Percentiles rank a stretch among this genome's conserved stretches.
These are phyloP conservation scores for Pachyrhizus erosus DNA, from an alignment of 306 rosid genomes.

Conservation along the genomic window DNA sequence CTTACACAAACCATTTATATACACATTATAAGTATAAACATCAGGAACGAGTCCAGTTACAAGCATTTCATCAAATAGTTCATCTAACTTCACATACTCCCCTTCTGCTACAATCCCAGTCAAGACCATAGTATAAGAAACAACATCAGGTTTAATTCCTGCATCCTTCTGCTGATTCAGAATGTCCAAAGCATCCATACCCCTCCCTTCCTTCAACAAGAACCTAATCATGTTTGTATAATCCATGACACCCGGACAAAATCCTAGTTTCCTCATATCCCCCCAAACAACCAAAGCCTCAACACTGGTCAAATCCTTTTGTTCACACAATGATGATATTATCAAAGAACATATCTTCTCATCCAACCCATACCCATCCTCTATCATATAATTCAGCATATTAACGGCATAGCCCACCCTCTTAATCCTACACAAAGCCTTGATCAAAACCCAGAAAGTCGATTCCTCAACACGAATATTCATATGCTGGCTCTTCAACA, in stretches of 20 bases:
- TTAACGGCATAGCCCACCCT: constrained; percentile 68
- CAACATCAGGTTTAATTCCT: constrained; percentile 74
- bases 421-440: constrained; percentile 63
- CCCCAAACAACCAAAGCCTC: constrained; percentile 65
- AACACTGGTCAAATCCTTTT: constrained; percentile 39
- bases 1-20: constrained; percentile 73
- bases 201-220: constrained; percentile 63
- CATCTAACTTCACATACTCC: constrained; percentile 55
- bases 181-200: constrained; percentile 59
- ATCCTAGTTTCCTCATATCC: constrained; percentile 61
- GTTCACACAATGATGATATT: constrained; percentile 60
- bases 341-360: constrained; percentile 66
- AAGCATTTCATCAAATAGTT: constrained; percentile 79
- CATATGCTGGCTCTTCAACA: constrained; percentile 67
- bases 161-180: constrained; percentile 63
- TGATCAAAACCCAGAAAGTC: constrained; percentile 62
- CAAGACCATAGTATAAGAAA: constrained; percentile 81
- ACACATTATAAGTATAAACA: constrained; percentile 72
- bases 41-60: constrained; percentile 78
- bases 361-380: constrained; percentile 70
- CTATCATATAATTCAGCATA: constrained; percentile 60
- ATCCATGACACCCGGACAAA: constrained; percentile 67
- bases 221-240: constrained; percentile 63
- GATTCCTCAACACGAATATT: constrained; percentile 73
- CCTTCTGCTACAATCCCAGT: constrained; percentile 57